These are phyloP conservation scores for Cynara cardunculus DNA, from an alignment of 129 eudicot genomes.

Conservation along the genomic window DNA sequence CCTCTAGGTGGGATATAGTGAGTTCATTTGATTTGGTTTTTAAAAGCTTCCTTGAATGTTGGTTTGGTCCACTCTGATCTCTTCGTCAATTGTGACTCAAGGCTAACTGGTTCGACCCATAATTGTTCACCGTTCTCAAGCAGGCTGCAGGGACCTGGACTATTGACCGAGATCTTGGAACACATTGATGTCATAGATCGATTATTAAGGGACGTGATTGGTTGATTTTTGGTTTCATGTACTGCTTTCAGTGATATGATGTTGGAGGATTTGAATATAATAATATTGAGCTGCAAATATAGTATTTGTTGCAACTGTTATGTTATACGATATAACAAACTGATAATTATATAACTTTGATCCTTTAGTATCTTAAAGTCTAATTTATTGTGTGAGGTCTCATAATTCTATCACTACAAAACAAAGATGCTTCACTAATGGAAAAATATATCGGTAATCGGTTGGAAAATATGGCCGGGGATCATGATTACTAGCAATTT, in stretches of 20 bases:
- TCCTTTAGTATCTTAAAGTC: too few relatives aligned
- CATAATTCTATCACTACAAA: too few relatives aligned
- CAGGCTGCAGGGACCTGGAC: constrained; percentile 16
- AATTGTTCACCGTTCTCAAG: not conserved
- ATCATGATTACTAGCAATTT: too few relatives aligned
- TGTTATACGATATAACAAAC: not conserved
- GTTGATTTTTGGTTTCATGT: not conserved
- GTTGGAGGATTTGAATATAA: not conserved
- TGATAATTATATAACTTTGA: too few relatives aligned
- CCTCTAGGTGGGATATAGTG: not conserved
- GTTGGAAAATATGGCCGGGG: too few relatives aligned
- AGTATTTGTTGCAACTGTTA: not conserved
- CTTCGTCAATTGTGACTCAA: not conserved
- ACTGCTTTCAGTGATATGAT: not conserved
- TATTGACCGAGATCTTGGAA: constrained; percentile 12
- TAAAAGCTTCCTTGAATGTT: not conserved
- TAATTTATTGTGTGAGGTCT: too few relatives aligned
- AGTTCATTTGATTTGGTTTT: not conserved
- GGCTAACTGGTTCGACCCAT: constrained; percentile 2
- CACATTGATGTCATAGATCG: not conserved
- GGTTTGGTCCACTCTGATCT: not conserved
- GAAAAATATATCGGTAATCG: too few relatives aligned
- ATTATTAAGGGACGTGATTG: not conserved
- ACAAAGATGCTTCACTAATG: too few relatives aligned
- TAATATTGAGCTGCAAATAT: not conserved